phyloP scores from a whole-genome alignment of 805 yeast species.

The Ogataea parapolymorpha region DNA sequence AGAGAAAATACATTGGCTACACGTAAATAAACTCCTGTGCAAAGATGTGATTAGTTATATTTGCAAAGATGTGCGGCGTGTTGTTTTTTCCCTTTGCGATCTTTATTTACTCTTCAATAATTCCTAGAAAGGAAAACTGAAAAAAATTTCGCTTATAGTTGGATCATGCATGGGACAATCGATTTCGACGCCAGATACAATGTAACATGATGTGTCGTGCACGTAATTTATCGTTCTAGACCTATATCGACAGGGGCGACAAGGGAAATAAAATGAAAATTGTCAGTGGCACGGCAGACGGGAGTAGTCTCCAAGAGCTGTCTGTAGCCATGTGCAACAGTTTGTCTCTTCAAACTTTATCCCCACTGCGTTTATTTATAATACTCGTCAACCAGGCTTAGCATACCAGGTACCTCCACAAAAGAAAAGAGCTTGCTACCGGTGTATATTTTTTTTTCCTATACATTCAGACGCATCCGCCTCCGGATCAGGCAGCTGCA shows the following conservation, averaged over 20 bases:
- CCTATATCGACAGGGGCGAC: conserved; percentile 5
- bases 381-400: too few species aligned
- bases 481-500: conserved; percentile 9
- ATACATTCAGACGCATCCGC: conserved; percentile 10
- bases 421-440: not conserved
- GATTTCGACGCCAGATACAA: conserved; percentile 3
- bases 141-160: conserved; percentile 4
- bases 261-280: not conserved
- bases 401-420: not conserved
- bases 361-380: too few species aligned
- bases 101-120: not conserved
- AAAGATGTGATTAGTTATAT: not conserved
- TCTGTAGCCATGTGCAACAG: too few species aligned
- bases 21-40: conserved; percentile 1
- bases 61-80: conserved; percentile 4
- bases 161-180: not conserved
- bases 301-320: too few species aligned
- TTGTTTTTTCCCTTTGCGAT: conserved; percentile 1
- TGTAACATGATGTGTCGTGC: conserved; percentile 9
- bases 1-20: too few species aligned
- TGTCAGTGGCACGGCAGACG: not conserved
- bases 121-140: conserved; percentile 4
- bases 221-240: conserved; percentile 13
- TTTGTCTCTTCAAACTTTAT: too few species aligned
- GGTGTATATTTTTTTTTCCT: not conserved